Evolutionary conservation across 2,329 filamentous ascomycete species (phyloP), one percentile per base, ranked within the genome.

Genomic region (Dothistroma septosporum): DNA sequence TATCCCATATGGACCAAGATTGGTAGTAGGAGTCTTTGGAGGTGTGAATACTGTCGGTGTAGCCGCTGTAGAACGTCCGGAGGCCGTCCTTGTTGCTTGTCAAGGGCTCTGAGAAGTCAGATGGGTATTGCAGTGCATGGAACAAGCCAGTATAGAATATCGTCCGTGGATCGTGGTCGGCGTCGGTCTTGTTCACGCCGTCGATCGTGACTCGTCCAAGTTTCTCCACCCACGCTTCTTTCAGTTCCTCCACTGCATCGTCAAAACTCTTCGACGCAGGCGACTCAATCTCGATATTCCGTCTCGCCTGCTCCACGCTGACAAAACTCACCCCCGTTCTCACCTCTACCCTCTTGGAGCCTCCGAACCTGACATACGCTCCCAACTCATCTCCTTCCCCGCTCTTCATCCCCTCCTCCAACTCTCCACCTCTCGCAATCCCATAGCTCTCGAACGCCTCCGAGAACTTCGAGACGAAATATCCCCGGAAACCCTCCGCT

Each of bases 1-100:
- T 81, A 57, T 81, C 79, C 79, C 79, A 81, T 54, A 81, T 80
- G 1, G 77, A 80, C 79, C 79, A 81, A 0, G 77, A 80, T 62
- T 81, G 79, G 61, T 80, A 80, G 64, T 81, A 81, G 0, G 77
- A 79, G 49, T 81, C 78, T 33, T 76, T 72, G 4, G 64, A 70
- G 10, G 69, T 68, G 49, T 80, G 77, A 0, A 79, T 65, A 31
- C 72, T 77, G 53, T 81, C 78, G 0, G 78, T 80, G 56, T 80
- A 81, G 14, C 79, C 79, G 37, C 75, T 78, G 62, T 81, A 81
- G 65, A 76, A 80, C 0, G 68, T 71, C 19, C 75, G 72, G 12
- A 59, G 47, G 7, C 55, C 61, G 14, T 61, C 62, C 21, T 57
- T 24, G 0, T 67, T 59, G 1, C 54, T 64, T 3, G 68, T 70